These are phyloP conservation scores for Aspergillus panamensis DNA, from an alignment of 495 filamentous ascomycete species.

Conservation along the genomic window DNA sequence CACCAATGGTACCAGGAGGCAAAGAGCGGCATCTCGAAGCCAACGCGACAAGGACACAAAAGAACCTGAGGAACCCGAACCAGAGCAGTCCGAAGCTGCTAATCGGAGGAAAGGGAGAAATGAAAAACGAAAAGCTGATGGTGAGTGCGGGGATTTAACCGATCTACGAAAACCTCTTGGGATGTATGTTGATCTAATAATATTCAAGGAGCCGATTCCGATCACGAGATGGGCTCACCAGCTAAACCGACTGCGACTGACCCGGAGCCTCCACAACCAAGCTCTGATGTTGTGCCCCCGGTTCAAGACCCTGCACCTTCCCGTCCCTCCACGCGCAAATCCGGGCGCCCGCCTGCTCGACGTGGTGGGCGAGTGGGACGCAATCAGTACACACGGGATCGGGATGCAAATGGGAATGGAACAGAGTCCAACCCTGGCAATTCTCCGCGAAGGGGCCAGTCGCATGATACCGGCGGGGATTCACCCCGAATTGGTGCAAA, in stretches of 20 bases:
- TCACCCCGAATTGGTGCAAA: slow-evolving; percentile 39
- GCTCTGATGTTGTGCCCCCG: slow-evolving; percentile 53
- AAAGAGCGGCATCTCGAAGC: slow-evolving; percentile 60
- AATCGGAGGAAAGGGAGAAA: slow-evolving; percentile 71
- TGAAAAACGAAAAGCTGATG: slow-evolving; percentile 70
- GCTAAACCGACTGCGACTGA: slow-evolving; percentile 37
- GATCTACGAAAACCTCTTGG: slow-evolving; percentile 3
- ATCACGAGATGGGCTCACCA: slow-evolving; percentile 38
- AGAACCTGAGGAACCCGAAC: slow-evolving; percentile 62
- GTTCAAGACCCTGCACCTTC: slow-evolving; percentile 38
- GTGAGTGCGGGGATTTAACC: slow-evolving; percentile 44
- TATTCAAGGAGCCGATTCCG: slow-evolving; percentile 31
- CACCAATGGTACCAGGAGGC: slow-evolving; percentile 59
- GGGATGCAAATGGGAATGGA: slow-evolving; percentile 58
- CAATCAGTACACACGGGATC: slow-evolving; percentile 83
- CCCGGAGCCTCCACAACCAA: slow-evolving; percentile 44
- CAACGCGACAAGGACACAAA: slow-evolving; percentile 70
- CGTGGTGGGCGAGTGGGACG: slow-evolving; percentile 68
- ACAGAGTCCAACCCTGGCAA: slow-evolving; percentile 37
- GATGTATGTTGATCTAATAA: slow-evolving; percentile 8
- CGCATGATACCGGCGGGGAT: slow-evolving; percentile 54
- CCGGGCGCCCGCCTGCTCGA: slow-evolving; percentile 59
- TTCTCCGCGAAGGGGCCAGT: slow-evolving; percentile 64
- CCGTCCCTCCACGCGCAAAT: slow-evolving; percentile 59
- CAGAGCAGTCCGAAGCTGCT: slow-evolving; percentile 63